Evolutionary conservation across 129 eudicot genomes (phyloP), one percentile per base, ranked within the genome.

Genomic region (Pulicaria dysenterica): DNA sequence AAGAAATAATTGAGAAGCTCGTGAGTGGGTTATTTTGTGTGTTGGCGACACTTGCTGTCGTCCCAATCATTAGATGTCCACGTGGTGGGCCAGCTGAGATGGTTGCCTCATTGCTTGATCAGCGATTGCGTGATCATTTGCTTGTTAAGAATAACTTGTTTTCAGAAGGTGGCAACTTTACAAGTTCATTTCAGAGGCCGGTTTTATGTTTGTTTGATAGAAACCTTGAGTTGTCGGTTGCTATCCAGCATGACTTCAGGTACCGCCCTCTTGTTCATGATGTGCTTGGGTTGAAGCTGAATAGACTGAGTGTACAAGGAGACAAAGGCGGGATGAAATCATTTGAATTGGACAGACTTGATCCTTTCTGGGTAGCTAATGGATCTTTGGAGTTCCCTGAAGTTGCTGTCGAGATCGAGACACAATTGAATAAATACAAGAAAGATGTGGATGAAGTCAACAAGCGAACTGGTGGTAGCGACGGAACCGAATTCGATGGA

Each of bases 71-170:
- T 45, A 68, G 96, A 77, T 88, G 97, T 53, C 91, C 96, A 6
- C 84, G 89, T 64, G 97, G 99, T 2, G 99, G 99, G 44, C 89
- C 97, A 1, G 97, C 97, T 11, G 99, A 95, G 81, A 90, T 95
- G 99, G 99, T 95, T 40, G 99, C 99, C 1, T 79, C 89, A 0
- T 73, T 78, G 84, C 74, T 95, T 74, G 99, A 95, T 86, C 97
- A 90, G 83, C 77, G 89, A 17, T 39, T 95, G 62, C 86, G 96
- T 51, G 99, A 95, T 59, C 99, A 95, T 88, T 75, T 95, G 73
- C 77, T 90, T 70, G 86, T 86, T 1, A 93, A 93, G 83, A 89
- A 93, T 72, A 93, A 93, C 77, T 75, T 93, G 79, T 93, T 93
- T 70, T 79, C 86, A 3, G 97, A 91, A 65, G 87, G 94, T 66